These are phyloP conservation scores for Lodderomyces beijingensis DNA, from an alignment of 1,139 yeast species.

Conservation along the genomic window DNA sequence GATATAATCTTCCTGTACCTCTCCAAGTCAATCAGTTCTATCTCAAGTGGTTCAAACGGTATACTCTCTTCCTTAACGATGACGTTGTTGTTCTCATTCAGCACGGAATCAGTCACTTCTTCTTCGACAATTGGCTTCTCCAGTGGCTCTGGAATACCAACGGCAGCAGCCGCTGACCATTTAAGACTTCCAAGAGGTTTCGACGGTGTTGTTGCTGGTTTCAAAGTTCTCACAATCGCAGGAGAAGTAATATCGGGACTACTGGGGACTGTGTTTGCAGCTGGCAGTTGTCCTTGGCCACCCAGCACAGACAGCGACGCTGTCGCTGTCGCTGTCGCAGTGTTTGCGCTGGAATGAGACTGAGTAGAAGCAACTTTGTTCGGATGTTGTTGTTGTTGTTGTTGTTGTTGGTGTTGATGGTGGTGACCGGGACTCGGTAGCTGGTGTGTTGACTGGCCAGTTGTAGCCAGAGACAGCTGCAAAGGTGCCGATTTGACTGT, in stretches of 20 bases:
- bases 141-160: slow-evolving; percentile 9
- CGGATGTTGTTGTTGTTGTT: background rate
- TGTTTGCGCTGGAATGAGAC: slow-evolving; percentile 1
- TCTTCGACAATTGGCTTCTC: slow-evolving; percentile 3
- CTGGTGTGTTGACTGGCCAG: slow-evolving; percentile 3
- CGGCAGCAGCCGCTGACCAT: slow-evolving; percentile 68
- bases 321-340: slow-evolving; percentile 2
- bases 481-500: slow-evolving; percentile 4
- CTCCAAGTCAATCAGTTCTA: slow-evolving; percentile 9
- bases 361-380: background rate
- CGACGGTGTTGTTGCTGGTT: slow-evolving; percentile 66
- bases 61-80: slow-evolving; percentile 1
- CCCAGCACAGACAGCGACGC: slow-evolving; percentile 1
- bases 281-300: slow-evolving; percentile 1
- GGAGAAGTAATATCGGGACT: slow-evolving; percentile 26
- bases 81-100: slow-evolving; percentile 3
- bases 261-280: slow-evolving; percentile 1
- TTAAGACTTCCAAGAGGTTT: slow-evolving; percentile 62
- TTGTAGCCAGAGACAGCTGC: slow-evolving; percentile 3
- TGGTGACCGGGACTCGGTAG: slow-evolving; percentile 4
- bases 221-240: slow-evolving; percentile 45
- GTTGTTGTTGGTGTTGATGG: background rate
- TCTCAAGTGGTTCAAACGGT: slow-evolving; percentile 4
- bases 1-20: slow-evolving; percentile 22
- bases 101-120: slow-evolving; percentile 1